These are phyloP conservation scores for Pseudogymnoascus sp. DNA, from an alignment of 2,329 filamentous ascomycete genomes.

Conservation along the genomic window DNA sequence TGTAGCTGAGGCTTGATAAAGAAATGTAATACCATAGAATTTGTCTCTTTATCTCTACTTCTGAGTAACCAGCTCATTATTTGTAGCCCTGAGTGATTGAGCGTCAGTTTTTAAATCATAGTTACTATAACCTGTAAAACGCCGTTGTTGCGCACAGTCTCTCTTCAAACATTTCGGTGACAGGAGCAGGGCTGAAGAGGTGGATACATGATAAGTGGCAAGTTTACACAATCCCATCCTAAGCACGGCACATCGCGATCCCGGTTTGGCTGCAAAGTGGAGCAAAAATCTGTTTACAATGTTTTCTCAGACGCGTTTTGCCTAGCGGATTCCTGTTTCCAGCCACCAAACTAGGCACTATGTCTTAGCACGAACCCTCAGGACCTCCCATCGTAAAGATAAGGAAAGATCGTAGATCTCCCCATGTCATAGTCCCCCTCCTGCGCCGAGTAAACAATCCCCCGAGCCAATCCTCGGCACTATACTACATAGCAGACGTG, in stretches of 20 bases:
- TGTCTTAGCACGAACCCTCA: background rate
- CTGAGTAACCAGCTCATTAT: background rate
- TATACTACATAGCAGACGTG: background rate
- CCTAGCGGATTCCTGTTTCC: background rate
- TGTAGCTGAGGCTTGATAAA: background rate
- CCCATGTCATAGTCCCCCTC: background rate
- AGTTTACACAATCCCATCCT: background rate
- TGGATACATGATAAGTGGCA: background rate
- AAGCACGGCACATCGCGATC: background rate
- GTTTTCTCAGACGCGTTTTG: background rate
- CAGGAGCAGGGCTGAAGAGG: background rate
- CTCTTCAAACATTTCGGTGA: background rate
- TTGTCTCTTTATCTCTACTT: background rate
- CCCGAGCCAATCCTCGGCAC: background rate
- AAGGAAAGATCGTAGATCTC: background rate
- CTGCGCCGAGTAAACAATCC: background rate
- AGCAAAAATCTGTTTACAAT: background rate
- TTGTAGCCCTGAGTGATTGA: background rate
- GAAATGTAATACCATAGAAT: background rate
- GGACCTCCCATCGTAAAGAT: background rate
- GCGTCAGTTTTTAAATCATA: background rate
- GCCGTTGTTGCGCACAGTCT: background rate
- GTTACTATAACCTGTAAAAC: background rate
- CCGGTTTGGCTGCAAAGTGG: background rate
- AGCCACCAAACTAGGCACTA: background rate